Conservation (phyloP, 345 rosid species). For the Aquilaria sinensis region DNA sequence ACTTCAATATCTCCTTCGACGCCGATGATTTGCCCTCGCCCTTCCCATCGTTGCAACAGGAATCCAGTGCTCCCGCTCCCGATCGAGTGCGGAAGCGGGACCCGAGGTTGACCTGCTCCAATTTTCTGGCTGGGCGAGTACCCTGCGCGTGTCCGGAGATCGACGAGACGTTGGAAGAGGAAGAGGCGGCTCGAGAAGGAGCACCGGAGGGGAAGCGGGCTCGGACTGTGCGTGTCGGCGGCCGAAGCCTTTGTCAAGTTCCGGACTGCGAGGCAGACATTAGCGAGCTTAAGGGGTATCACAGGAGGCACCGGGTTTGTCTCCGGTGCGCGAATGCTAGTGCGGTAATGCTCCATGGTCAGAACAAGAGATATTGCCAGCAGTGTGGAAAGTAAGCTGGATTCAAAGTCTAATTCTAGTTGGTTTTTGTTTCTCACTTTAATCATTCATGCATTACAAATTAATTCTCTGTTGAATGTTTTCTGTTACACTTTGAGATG, state of each 20-base stretch:
- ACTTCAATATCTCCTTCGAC: slow-evolving; percentile 48
- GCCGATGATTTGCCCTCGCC: slow-evolving; percentile 19
- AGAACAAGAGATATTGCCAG: slow-evolving; percentile 87
- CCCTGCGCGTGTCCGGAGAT: slow-evolving; percentile 95
- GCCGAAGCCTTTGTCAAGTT: slow-evolving; percentile 62
- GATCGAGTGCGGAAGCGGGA: slow-evolving; percentile 86
- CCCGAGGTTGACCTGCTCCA: slow-evolving; percentile 77
- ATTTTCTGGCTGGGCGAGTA: slow-evolving; percentile 68
- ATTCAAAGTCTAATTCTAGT: background rate
- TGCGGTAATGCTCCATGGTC: slow-evolving; percentile 57
- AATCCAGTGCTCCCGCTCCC: slow-evolving; percentile 13
- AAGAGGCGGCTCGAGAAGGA: slow-evolving; percentile 39
- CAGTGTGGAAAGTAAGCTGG: slow-evolving; percentile 91
- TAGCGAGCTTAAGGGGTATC: slow-evolving; percentile 89
- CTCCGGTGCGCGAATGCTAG: slow-evolving; percentile 71
- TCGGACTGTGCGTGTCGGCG: slow-evolving; percentile 30
- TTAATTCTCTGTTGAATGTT: too few species aligned
- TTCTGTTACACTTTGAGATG: too few species aligned
- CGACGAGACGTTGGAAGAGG: slow-evolving; percentile 47
- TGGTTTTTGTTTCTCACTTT: too few species aligned
- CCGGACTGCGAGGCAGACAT: slow-evolving; percentile 80
- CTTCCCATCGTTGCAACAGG: slow-evolving; percentile 15
- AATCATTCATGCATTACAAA: too few species aligned
- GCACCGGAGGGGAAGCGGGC: slow-evolving; percentile 57
- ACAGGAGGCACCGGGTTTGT: slow-evolving; percentile 82